Conservation (phyloP, 257 asterid genomes). For the Knoxia roxburghii region DNA sequence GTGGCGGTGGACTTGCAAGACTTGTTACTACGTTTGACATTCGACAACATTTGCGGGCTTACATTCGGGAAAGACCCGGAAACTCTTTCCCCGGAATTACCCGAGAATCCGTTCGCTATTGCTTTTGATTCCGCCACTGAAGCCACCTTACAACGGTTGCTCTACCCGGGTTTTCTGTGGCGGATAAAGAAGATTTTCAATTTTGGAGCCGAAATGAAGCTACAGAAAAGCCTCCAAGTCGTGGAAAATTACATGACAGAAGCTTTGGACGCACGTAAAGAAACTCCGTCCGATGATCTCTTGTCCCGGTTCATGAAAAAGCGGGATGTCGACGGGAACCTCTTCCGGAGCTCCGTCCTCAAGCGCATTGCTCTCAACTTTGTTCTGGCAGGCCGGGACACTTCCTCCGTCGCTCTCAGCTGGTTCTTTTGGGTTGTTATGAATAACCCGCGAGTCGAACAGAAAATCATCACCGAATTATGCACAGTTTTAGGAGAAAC, state of each 20-base stretch:
- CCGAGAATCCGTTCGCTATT: slow-evolving; percentile 62
- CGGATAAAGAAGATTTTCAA: slow-evolving; percentile 51
- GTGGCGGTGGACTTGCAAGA: slow-evolving; percentile 64
- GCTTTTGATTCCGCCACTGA: slow-evolving; percentile 86
- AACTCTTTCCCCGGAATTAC: slow-evolving; percentile 63
- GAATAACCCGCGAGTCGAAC: slow-evolving; percentile 50
- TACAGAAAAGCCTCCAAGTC: slow-evolving; percentile 42
- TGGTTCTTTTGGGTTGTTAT: slow-evolving; percentile 86
- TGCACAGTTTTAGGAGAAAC: slow-evolving; percentile 35
- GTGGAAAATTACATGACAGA: slow-evolving; percentile 77
- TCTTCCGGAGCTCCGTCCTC: slow-evolving; percentile 40
- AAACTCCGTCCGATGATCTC: slow-evolving; percentile 64
- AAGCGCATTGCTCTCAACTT: slow-evolving; percentile 76
- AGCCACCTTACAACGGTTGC: slow-evolving; percentile 65
- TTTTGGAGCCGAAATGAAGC: slow-evolving; percentile 50
- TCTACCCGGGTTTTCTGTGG: slow-evolving; percentile 75
- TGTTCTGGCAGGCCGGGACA: slow-evolving; percentile 79
- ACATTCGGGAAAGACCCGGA: slow-evolving; percentile 85
- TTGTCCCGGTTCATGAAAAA: slow-evolving; percentile 74
- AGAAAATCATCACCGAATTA: slow-evolving; percentile 45
- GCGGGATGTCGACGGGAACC: slow-evolving; percentile 50
- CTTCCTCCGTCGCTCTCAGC: slow-evolving; percentile 83
- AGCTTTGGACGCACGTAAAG: slow-evolving; percentile 59
- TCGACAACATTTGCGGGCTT: slow-evolving; percentile 80
- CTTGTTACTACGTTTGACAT: slow-evolving; percentile 57